Percentiles rank a stretch among this genome's conserved stretches.
Evolutionary conservation across 768 basidiomycete species (phyloP).

Genomic region (Pisolithus sp.): DNA sequence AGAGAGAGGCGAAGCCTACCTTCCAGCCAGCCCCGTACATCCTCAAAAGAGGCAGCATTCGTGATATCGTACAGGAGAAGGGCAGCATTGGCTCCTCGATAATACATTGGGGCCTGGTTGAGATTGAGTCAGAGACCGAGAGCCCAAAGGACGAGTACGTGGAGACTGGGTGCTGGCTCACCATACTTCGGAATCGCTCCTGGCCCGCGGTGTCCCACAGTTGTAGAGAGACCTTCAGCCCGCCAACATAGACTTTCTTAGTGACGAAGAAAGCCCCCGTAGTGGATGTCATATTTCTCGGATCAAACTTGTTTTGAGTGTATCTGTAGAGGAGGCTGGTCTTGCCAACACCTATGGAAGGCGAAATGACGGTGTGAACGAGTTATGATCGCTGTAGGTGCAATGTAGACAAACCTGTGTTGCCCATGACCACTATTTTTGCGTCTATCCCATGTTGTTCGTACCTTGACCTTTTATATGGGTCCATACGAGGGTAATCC

Average conservation of each 20-base stretch:
- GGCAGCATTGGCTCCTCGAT: slow-evolving; percentile 92
- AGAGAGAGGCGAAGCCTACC: slow-evolving; percentile 39
- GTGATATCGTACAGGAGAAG: slow-evolving; percentile 95
- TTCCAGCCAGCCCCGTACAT: slow-evolving; percentile 87
- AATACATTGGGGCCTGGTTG: slow-evolving; percentile 87
- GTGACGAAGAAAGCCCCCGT: slow-evolving; percentile 92
- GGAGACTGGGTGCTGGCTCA: slow-evolving; percentile 30
- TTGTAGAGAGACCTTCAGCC: slow-evolving; percentile 79
- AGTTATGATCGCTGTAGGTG: slow-evolving; percentile 26
- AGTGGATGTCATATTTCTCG: slow-evolving; percentile 82
- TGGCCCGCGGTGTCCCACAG: slow-evolving; percentile 94
- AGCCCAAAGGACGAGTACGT: neutral
- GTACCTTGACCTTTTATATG: slow-evolving; percentile 61
- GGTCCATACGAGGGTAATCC: slow-evolving; percentile 56
- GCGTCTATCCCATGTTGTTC: slow-evolving; percentile 86
- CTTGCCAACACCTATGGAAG: slow-evolving; percentile 73
- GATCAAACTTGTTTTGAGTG: slow-evolving; percentile 86
- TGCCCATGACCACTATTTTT: slow-evolving; percentile 95
- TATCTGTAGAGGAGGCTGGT: slow-evolving; percentile 87
- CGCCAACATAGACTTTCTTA: slow-evolving; percentile 84
- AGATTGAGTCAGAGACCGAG: slow-evolving; percentile 4
- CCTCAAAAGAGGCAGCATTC: slow-evolving; percentile 80
- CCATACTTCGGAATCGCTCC: slow-evolving; percentile 89
- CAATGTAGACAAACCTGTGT: slow-evolving; percentile 40
- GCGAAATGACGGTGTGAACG: slow-evolving; percentile 9